Percentiles rank a stretch among this genome's conserved stretches.
Evolutionary conservation across 306 rosid genomes (phyloP).

Genomic region (Rosa lucieae): DNA sequence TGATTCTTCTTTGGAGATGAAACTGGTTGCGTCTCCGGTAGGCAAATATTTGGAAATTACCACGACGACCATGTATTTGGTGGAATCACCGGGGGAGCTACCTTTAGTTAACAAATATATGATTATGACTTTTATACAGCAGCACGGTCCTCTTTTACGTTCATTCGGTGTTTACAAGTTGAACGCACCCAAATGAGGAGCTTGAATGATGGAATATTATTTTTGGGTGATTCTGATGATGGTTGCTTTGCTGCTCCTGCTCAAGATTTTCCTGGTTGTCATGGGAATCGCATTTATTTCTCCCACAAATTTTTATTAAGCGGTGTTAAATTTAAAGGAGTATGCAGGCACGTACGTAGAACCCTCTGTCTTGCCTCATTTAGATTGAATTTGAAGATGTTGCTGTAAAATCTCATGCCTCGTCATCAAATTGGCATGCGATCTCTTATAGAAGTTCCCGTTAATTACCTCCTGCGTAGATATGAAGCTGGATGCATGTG

Average conservation of each 20-base stretch:
- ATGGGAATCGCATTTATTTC: constrained; percentile 35
- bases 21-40: neutral
- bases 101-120: neutral
- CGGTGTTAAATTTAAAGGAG: too few relatives aligned
- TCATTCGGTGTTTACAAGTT: constrained; percentile 8
- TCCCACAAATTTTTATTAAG: neutral
- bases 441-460: neutral
- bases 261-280: constrained; percentile 19
- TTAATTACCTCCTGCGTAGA: neutral
- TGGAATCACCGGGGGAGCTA: neutral
- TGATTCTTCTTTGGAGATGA: too few relatives aligned
- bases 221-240: constrained; percentile 15
- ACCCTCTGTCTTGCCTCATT: neutral
- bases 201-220: constrained; percentile 28
- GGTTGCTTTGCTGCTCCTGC: constrained; percentile 34
- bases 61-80: neutral
- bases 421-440: neutral
- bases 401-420: too few relatives aligned
- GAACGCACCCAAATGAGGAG: neutral
- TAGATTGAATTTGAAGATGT: neutral
- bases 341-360: too few relatives aligned
- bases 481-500: too few relatives aligned
- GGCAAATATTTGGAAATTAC: too few relatives aligned
- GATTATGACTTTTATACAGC: neutral
- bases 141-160: neutral